Percentiles rank a stretch among this genome's conserved stretches.
phyloP scores from a whole-genome alignment of 1,284 basidiomycete genomes.

The Mixia osmundae region DNA sequence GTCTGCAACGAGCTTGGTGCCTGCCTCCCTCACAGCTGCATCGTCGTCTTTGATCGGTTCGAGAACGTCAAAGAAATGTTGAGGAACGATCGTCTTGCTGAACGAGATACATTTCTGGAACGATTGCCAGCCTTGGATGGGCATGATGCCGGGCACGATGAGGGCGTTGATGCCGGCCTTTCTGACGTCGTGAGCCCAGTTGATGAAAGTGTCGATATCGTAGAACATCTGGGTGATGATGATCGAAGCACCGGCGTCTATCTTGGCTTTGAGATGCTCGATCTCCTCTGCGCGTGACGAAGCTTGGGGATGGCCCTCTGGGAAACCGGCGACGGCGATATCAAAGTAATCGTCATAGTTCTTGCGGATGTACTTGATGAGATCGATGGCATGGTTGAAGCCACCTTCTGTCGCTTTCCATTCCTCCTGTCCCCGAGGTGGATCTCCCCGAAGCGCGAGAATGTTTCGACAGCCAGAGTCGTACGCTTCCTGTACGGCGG shows the following conservation, averaged over 20 bases:
- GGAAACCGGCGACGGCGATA: slow-evolving; percentile 65
- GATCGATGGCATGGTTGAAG: slow-evolving; percentile 69
- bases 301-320: slow-evolving; percentile 66
- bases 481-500: slow-evolving; percentile 41
- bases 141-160: slow-evolving; percentile 91
- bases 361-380: slow-evolving; percentile 74
- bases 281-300: slow-evolving; percentile 46
- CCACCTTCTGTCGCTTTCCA: slow-evolving; percentile 65
- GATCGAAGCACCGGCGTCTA: slow-evolving; percentile 85
- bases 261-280: slow-evolving; percentile 55
- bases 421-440: slow-evolving; percentile 76
- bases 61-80: slow-evolving; percentile 40
- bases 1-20: slow-evolving; percentile 15
- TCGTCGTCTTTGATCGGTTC: slow-evolving; percentile 46
- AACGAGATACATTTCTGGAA: slow-evolving; percentile 78
- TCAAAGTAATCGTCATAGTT: slow-evolving; percentile 70
- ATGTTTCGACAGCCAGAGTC: slow-evolving; percentile 67
- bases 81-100: slow-evolving; percentile 58
- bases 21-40: slow-evolving; percentile 20
- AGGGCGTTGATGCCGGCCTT: slow-evolving; percentile 62
- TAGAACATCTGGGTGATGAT: slow-evolving; percentile 97
- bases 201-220: slow-evolving; percentile 54
- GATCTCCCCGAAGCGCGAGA: slow-evolving; percentile 78
- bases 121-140: slow-evolving; percentile 84
- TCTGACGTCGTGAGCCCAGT: slow-evolving; percentile 50